Base-by-base conservation (phyloP, 371 early-diverging fungal species). In the Batrachochytrium dendrobatidis region DNA sequence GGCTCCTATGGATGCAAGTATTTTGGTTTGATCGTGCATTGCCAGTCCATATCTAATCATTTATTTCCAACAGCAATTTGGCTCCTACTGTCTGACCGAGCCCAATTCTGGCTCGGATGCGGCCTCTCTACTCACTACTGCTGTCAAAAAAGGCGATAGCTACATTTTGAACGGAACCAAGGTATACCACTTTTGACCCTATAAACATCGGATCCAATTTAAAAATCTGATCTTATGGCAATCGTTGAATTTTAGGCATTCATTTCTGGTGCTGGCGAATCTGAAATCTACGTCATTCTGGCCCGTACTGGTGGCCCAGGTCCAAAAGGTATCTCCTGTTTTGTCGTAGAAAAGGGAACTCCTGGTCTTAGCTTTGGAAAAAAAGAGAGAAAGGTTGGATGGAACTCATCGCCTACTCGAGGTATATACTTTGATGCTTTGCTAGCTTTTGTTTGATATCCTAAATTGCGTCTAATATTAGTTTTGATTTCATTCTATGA, bases 21-120 rank as follows among this genome's bases (percentile, higher is more conserved):
- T n/a, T n/a, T n/a, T n/a, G n/a, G n/a, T n/a, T n/a, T n/a, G n/a
- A n/a, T n/a, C n/a, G n/a, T n/a, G n/a, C n/a, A n/a, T n/a, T n/a
- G n/a, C n/a, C n/a, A n/a, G n/a, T n/a, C n/a, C n/a, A n/a, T n/a
- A n/a, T n/a, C n/a, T n/a, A n/a, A 20, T 44, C 51, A n/a, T 55
- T 8, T 49, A 17, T 17, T 18, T 29, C 20, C 33, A 18, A 12
- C 20, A 53, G 31, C 20, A 56, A 5, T 25, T 70, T 24, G 81
- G 74, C 0, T 83, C 83, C 0, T 85, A 85, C 64, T 85, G 85
- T 61, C 56, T 85, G 43, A 85, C 91, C 8, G 91, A 90, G 59
- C 89, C 90, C 32, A 79, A 82, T 3, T 84, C 88, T 18, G 91
- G 91, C 20, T 84, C 84, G 1, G 91, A 90, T 63, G 91, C 88